Conservation (phyloP, 2,329 filamentous ascomycete genomes). For the Aspergillus ruber region DNA sequence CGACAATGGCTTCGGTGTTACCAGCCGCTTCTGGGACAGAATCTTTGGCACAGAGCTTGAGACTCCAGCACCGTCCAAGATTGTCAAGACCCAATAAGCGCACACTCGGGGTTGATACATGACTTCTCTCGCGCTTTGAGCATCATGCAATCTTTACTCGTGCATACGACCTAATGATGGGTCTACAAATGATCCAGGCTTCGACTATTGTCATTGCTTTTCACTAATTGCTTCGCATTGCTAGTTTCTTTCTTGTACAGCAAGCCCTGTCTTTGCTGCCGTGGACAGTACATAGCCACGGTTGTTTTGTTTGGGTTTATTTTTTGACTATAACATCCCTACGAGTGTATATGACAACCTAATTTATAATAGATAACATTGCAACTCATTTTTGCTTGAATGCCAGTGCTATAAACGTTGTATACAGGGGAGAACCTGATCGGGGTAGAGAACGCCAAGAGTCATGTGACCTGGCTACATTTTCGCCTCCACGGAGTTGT, state of each 20-base stretch:
- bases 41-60: slow-evolving; percentile 84
- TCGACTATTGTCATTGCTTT: not conserved
- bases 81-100: slow-evolving; percentile 29
- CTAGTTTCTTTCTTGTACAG: slow-evolving; percentile 12
- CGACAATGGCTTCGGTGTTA: slow-evolving; percentile 94
- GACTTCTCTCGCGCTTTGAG: not conserved
- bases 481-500: not conserved
- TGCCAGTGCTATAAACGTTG: not conserved
- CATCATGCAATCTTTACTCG: not conserved
- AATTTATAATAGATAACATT: slow-evolving; percentile 15
- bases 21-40: slow-evolving; percentile 89
- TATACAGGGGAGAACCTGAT: not conserved
- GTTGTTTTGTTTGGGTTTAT: slow-evolving; percentile 1
- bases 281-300: not conserved
- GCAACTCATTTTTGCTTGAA: not conserved
- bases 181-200: not conserved
- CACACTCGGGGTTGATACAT: not conserved
- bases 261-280: slow-evolving; percentile 4
- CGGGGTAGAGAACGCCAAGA: slow-evolving; percentile 6
- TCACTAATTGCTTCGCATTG: not conserved
- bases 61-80: slow-evolving; percentile 27
- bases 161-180: slow-evolving; percentile 5
- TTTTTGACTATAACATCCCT: slow-evolving; percentile 12
- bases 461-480: slow-evolving; percentile 4
- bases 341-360: slow-evolving; percentile 16